Percentiles rank a stretch among this genome's conserved stretches.
phyloP scores from a whole-genome alignment of 2,329 filamentous ascomycete species.

The Falciphora oryzae region DNA sequence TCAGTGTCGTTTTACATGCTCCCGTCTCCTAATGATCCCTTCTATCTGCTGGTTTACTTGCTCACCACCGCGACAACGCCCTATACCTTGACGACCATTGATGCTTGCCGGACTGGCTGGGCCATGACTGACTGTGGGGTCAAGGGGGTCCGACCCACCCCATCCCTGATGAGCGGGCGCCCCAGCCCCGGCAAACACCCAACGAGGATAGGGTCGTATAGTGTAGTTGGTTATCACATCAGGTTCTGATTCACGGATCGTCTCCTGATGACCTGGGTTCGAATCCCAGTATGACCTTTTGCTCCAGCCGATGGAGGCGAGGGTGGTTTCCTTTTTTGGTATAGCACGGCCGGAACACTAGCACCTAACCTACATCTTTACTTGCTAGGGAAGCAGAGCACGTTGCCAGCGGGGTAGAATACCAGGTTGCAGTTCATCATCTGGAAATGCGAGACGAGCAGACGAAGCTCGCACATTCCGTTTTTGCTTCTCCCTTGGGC shows the following conservation, averaged over 20 bases:
- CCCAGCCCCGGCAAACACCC: background rate
- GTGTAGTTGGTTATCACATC: conserved; percentile 1
- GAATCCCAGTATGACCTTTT: background rate
- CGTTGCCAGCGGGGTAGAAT: background rate
- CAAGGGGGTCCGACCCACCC: background rate
- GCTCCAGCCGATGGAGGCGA: no score
- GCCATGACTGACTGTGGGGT: background rate
- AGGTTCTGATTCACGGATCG: background rate
- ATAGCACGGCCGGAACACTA: no score
- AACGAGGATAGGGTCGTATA: background rate
- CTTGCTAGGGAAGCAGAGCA: no score
- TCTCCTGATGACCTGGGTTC: background rate
- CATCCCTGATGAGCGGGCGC: background rate
- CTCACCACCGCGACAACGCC: no score
- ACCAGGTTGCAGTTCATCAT: background rate
- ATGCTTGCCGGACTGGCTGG: background rate
- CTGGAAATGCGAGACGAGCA: background rate
- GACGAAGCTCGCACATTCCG: background rate
- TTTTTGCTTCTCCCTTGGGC: no score
- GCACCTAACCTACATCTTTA: no score
- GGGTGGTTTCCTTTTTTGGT: no score
- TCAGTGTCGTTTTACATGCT: no score
- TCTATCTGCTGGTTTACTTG: no score
- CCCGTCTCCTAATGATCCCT: no score
- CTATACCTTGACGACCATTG: background rate